Evolutionary conservation across 208 protist species (phyloP), one percentile per base, ranked within the genome.

Genomic region (Paratrypanosoma confusum): DNA sequence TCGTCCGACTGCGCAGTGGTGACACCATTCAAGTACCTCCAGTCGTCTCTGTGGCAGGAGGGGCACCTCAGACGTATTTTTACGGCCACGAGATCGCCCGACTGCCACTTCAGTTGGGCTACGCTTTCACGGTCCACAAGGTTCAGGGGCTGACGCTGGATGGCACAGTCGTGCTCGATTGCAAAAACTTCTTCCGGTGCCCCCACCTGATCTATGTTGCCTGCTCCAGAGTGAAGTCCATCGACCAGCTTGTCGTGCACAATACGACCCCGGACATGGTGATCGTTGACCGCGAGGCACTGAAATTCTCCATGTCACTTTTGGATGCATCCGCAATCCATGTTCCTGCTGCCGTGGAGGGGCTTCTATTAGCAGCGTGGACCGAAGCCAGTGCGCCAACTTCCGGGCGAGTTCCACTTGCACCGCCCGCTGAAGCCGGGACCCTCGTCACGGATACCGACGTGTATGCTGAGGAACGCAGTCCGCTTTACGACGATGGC

Each of bases 81-180:
- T 95, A 89, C 65, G 71, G 66, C 11, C 76, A 88, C 37, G 81
- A 86, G 24, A 65, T 91, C 10, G 65, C 68, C 50, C 45, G 64
- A 8, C 40, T 94, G 18, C 86, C 86, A 18, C 46, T 95, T 24
- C 77, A 89, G 59, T 65, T 95, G 27, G 86, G 77, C 20, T 95
- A 91, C 50, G 78, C 53, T 45, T 95, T 95, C 53, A 95, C 86
- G 3, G 82, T 95, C 28, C 86, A 95, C 66, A 95, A 95, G 62
- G 86, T 91, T 32, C 86, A 95, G 51, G 86, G 86, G 4, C 57
- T 95, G 20, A 92, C 81, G 10, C 50, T 95, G 10, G 50, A 83
- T 3, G 81, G 80, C 21, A 72, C 63, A 20, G 81, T 94, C 18
- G 74, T 91, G 16, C 64, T 94, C 1, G 86, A 94, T 59, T 91